Percentiles rank a stretch among this genome's conserved stretches.
phyloP scores from a whole-genome alignment of 371 early-diverging fungal species.

The Rhizopus microsporus region DNA sequence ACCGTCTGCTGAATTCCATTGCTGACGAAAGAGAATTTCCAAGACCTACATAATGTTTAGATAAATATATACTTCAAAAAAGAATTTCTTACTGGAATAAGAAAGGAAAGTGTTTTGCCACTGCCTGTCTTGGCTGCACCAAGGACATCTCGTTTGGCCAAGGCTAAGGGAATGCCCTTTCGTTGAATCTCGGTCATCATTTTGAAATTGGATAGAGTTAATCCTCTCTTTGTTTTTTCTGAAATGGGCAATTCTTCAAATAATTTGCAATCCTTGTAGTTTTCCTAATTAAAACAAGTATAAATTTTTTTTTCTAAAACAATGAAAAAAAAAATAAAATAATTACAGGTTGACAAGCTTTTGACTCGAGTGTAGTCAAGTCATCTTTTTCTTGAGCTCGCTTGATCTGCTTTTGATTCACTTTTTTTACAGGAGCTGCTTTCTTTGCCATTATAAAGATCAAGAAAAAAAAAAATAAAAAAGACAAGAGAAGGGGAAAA shows the following conservation, averaged over 20 bases:
- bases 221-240: slow-evolving; percentile 62
- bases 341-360: slow-evolving; percentile 39
- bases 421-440: slow-evolving; percentile 22
- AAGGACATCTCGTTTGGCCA: slow-evolving; percentile 89
- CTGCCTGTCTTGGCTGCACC: slow-evolving; percentile 99
- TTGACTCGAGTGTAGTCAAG: slow-evolving; percentile 34
- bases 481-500: too few relatives aligned
- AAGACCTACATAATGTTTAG: slow-evolving; percentile 53
- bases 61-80: neutral
- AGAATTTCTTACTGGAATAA: slow-evolving; percentile 81
- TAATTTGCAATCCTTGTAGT: slow-evolving; percentile 28
- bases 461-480: too few relatives aligned
- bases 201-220: slow-evolving; percentile 77
- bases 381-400: slow-evolving; percentile 30
- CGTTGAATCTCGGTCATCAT: slow-evolving; percentile 98
- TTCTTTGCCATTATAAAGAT: slow-evolving; percentile 73
- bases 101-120: slow-evolving; percentile 98
- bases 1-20: slow-evolving; percentile 87
- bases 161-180: slow-evolving; percentile 86
- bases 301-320: neutral
- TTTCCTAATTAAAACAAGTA: slow-evolving; percentile 31
- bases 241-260: slow-evolving; percentile 76
- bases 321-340: neutral
- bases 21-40: slow-evolving; percentile 78
- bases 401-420: slow-evolving; percentile 4